These are phyloP conservation scores for Fraxinus latifolia DNA, from an alignment of 305 asterid species.

Conservation along the genomic window DNA sequence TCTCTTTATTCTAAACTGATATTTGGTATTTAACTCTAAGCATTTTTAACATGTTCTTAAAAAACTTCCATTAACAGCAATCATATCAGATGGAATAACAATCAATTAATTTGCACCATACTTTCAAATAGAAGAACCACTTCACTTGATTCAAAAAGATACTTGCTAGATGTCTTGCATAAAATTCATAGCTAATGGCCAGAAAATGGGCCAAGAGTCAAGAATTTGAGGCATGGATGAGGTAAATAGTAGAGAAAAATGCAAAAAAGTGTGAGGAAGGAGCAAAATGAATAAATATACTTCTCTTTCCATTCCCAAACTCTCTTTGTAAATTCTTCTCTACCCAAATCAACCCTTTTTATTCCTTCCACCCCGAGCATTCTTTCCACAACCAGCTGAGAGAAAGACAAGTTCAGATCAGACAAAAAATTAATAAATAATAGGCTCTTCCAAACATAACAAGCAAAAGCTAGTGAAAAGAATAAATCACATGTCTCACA, in stretches of 20 bases:
- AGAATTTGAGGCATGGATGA: not conserved
- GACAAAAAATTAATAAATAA: constrained; percentile 7
- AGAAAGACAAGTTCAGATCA: constrained; percentile 29
- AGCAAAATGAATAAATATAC: constrained; percentile 45
- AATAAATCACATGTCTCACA: constrained; percentile 10
- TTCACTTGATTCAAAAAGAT: not conserved
- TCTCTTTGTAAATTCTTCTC: constrained; percentile 86
- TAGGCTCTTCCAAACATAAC: constrained; percentile 12
- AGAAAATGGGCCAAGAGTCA: not conserved
- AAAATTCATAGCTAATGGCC: not conserved
- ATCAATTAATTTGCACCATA: not conserved
- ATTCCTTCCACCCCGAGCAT: constrained; percentile 94
- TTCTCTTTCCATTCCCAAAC: constrained; percentile 99
- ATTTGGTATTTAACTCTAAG: not conserved
- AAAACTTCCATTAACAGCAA: not conserved
- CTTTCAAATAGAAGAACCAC: not conserved
- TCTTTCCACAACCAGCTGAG: constrained; percentile 96
- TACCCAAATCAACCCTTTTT: constrained; percentile 78
- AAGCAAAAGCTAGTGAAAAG: constrained; percentile 15
- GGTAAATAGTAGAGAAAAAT: constrained; percentile 3
- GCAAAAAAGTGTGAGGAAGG: constrained; percentile 3
- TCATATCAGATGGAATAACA: not conserved
- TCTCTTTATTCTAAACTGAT: not conserved
- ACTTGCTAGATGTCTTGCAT: not conserved
- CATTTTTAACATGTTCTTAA: not conserved